phyloP scores from a whole-genome alignment of 2,329 filamentous ascomycete genomes.

The Aspergillus sergii region DNA sequence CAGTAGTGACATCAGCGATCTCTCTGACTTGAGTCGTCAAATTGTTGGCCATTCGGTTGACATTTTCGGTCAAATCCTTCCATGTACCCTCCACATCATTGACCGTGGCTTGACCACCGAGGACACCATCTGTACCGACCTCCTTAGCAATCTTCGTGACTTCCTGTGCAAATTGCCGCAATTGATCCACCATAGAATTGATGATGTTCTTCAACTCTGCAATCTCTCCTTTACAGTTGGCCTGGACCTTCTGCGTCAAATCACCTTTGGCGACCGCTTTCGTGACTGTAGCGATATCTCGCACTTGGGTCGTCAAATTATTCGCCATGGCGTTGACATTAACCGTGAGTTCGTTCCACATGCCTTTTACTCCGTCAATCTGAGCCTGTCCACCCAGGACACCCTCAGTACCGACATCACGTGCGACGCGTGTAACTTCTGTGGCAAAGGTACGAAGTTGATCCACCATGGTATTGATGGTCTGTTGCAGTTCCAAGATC shows the following conservation, averaged over 20 bases:
- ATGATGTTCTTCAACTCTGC: conserved; percentile 96
- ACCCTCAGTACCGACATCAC: conserved; percentile 82
- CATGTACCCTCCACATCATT: conserved; percentile 97
- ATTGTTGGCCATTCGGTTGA: conserved; percentile 99
- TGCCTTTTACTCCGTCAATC: conserved; percentile 81
- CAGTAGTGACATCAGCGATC: conserved; percentile 94
- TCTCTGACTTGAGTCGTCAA: conserved; percentile 96
- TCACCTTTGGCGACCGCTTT: conserved; percentile 78
- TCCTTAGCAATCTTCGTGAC: conserved; percentile 96
- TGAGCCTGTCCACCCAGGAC: conserved; percentile 81
- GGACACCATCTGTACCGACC: conserved; percentile 91
- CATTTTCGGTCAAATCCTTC: conserved; percentile 91
- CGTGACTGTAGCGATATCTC: conserved; percentile 85
- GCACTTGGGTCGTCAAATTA: conserved; percentile 83
- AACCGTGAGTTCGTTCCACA: conserved; percentile 85
- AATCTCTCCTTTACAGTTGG: conserved; percentile 88
- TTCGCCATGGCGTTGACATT: conserved; percentile 89
- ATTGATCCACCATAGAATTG: conserved; percentile 98
- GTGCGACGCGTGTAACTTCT: conserved; percentile 79
- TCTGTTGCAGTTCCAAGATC: conserved; percentile 80
- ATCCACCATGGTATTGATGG: conserved; percentile 88
- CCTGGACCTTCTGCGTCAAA: conserved; percentile 94
- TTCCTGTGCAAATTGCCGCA: conserved; percentile 94
- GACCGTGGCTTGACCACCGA: conserved; percentile 92
- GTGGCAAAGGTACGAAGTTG: conserved; percentile 81